A percentile compares a stretch with the other conserved stretches of the same genome.
Evolutionary conservation across 768 basidiomycete species (phyloP).

Genomic region (Favolaschia claudopus): DNA sequence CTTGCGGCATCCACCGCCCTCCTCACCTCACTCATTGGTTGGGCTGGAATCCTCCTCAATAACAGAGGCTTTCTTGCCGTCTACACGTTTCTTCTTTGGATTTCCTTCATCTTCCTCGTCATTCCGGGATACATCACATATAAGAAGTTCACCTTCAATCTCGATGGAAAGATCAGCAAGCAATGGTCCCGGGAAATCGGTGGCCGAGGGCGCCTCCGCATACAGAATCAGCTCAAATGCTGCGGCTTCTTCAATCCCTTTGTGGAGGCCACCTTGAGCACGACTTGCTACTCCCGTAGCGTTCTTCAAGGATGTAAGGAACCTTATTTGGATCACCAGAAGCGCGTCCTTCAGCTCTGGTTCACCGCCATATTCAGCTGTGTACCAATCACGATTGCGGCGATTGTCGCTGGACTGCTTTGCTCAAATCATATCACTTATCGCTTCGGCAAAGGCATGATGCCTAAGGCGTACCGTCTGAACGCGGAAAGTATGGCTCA

Average conservation of each 20-base stretch:
- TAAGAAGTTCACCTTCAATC: constrained; percentile 67
- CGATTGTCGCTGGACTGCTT: constrained; percentile 60
- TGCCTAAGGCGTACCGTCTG: constrained; percentile 71
- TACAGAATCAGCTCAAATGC: constrained; percentile 68
- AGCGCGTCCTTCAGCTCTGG: constrained; percentile 56
- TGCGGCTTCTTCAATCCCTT: constrained; percentile 75
- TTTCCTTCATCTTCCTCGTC: constrained; percentile 64
- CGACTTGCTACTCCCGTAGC: constrained; percentile 67
- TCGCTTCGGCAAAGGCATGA: constrained; percentile 75
- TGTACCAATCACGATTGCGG: constrained; percentile 63
- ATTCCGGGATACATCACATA: constrained; percentile 72
- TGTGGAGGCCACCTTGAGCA: constrained; percentile 67
- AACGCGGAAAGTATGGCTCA: constrained; percentile 64
- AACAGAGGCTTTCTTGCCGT: constrained; percentile 77
- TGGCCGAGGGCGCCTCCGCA: constrained; percentile 55
- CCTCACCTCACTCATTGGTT: constrained; percentile 76
- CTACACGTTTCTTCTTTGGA: constrained; percentile 70
- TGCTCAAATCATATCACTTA: constrained; percentile 76
- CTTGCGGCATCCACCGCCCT: constrained; percentile 54
- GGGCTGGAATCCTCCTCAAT: constrained; percentile 86
- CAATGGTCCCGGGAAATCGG: constrained; percentile 66
- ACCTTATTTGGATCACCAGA: constrained; percentile 57
- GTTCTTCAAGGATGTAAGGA: constrained; percentile 68
- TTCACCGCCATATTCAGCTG: constrained; percentile 59
- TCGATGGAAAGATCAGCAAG: constrained; percentile 70